Evolutionary conservation across 768 basidiomycete species (phyloP), one percentile per base, ranked within the genome.

Genomic region (Collybiopsis confluens): DNA sequence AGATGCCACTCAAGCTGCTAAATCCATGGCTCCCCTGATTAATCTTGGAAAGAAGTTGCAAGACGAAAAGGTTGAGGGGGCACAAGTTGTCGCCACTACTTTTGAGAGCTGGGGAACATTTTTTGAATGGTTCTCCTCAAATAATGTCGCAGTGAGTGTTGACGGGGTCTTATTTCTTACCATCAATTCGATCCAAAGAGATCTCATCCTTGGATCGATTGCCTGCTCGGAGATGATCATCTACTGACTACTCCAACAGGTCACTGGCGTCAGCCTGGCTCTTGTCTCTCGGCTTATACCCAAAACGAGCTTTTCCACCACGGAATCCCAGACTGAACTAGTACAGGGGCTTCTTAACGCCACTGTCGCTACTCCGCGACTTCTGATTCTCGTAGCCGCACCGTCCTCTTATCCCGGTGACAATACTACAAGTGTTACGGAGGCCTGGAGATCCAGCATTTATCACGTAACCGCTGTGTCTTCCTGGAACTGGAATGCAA

Each of bases 401-500:
- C 77, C 75, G 2, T 59, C 67, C 1, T 72, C 70, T 13, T 71
- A 65, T 58, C 62, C 61, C 2, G 66, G 62, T 5, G 61, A 63
- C 24, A 68, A 69, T 9, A 58, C 61, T 30, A 77, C 77, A 11
- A 78, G 76, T 56, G 61, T 66, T 21, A 64, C 62, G 4, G 52
- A 53, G 24, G 66, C 64, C 6, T 69, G 68, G 68, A 58, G 68
- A 30, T 63, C 65, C 6, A 75, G 73, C 48, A 35, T 79, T 3
- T 78, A 73, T 54, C 78, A 81, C 56, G 65, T 76, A 46, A 79
- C 77, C 9, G 64, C 71, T 21, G 63, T 74, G 30, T 65, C 70
- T 5, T 49, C 64, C n/a, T 79, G 76, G 76, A 70, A 70, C 18
- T 79, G 73, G 70, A 71, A 78, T 49, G 71, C 77, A 4, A 76